phyloP scores from a whole-genome alignment of 768 basidiomycete genomes.

The Phanerochaete sordida region DNA sequence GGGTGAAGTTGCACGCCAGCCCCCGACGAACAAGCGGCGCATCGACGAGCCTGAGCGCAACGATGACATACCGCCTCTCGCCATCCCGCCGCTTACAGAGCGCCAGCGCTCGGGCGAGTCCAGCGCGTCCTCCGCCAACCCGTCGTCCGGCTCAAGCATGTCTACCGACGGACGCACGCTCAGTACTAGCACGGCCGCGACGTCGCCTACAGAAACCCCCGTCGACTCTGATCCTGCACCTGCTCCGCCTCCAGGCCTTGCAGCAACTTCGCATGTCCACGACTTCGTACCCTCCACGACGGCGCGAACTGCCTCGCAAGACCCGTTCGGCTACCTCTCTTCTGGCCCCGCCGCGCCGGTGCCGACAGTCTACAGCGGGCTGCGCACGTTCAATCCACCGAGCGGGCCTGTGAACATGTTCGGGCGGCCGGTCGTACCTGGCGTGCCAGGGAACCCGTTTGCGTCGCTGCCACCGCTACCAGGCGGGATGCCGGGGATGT shows the following conservation, averaged over 20 bases:
- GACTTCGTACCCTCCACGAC: constrained; percentile 29
- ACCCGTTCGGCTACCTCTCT: constrained; percentile 25
- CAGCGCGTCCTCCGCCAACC: neutral
- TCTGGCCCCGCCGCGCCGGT: neutral
- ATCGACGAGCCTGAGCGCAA: constrained; percentile 13
- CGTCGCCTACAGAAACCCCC: constrained; percentile 10
- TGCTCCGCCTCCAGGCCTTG: neutral
- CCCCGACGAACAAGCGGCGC: constrained; percentile 21
- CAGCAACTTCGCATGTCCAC: constrained; percentile 15
- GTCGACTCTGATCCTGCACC: neutral
- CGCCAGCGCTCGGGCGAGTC: constrained; percentile 19
- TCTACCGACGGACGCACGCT: constrained; percentile 4
- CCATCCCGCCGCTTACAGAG: constrained; percentile 10
- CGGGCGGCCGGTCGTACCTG: neutral
- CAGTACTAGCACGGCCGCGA: constrained; percentile 7
- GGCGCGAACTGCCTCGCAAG: constrained; percentile 9
- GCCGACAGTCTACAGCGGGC: neutral
- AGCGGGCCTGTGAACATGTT: neutral
- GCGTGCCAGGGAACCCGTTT: neutral
- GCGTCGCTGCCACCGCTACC: neutral
- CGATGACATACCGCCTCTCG: neutral
- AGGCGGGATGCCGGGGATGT: too few species aligned
- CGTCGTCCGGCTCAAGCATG: neutral
- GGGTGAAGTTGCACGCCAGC: constrained; percentile 24
- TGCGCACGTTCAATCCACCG: neutral